These are phyloP conservation scores for Chaetoceros tenuissimus DNA, from an alignment of 108 stramenopile genomes.

Conservation along the genomic window DNA sequence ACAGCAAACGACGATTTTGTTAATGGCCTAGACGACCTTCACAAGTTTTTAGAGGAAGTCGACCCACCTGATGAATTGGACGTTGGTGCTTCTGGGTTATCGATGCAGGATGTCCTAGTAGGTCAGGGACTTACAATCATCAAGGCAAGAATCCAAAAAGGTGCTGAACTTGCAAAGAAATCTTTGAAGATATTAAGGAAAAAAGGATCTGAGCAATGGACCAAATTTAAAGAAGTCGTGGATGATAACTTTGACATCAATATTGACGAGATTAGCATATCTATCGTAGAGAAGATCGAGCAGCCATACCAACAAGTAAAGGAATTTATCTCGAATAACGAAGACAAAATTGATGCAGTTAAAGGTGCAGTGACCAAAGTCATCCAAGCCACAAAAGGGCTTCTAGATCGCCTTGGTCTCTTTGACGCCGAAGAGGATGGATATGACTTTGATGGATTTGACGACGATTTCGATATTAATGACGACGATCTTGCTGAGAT, in stretches of 20 bases:
- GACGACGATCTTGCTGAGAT: neutral
- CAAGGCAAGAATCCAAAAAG: neutral
- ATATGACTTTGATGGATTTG: neutral
- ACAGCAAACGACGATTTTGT: conserved; percentile 62
- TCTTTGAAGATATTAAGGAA: neutral
- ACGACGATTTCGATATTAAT: neutral
- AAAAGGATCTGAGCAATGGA: neutral
- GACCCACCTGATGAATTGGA: conserved; percentile 79
- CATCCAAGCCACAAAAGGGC: neutral
- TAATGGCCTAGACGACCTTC: conserved; percentile 73
- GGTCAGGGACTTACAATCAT: conserved; percentile 32
- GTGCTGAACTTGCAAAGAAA: neutral
- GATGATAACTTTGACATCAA: neutral
- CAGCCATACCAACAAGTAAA: neutral
- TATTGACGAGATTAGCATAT: neutral
- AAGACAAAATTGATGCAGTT: neutral
- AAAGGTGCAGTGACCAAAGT: neutral
- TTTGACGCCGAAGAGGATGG: neutral
- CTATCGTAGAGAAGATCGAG: neutral
- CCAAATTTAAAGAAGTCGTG: neutral
- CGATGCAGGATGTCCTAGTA: conserved; percentile 70
- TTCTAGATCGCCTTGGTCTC: neutral
- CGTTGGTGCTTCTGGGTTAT: conserved; percentile 70
- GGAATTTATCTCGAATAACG: neutral
- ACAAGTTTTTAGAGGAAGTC: conserved; percentile 71